A percentile compares a stretch with the other conserved stretches of the same genome.
Evolutionary conservation across 164 flowering plant species (phyloP).

Genomic region (Chloranthus sessilifolius): DNA sequence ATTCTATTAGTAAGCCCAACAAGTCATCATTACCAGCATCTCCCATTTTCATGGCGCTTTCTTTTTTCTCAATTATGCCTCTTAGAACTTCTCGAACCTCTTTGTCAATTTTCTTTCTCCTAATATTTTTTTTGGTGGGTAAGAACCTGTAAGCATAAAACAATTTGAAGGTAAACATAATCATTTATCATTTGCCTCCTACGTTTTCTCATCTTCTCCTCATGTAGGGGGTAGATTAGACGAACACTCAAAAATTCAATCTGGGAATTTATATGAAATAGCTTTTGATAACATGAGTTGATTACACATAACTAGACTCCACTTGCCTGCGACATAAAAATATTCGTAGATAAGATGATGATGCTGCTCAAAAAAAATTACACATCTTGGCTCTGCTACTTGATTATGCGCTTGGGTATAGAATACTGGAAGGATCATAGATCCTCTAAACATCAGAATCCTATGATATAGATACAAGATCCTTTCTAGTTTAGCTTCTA

Average conservation of each 20-base stretch:
- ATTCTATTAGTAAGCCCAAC: slow-evolving; percentile 14
- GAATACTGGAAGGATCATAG: no score
- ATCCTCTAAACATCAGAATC: no score
- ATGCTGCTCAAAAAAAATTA: no score
- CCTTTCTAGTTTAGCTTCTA: no score
- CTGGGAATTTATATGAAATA: no score
- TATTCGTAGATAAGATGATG: no score
- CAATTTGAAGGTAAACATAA: neutral
- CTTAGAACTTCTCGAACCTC: slow-evolving; percentile 2
- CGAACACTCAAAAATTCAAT: no score
- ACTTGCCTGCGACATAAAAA: slow-evolving; percentile 7
- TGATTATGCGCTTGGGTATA: no score
- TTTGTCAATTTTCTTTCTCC: slow-evolving; percentile 6
- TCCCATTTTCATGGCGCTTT: slow-evolving; percentile 7
- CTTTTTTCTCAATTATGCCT: slow-evolving; percentile 13
- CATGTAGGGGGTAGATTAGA: neutral
- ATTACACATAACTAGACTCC: no score
- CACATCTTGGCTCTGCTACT: no score
- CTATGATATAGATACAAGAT: no score
- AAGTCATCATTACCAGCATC: slow-evolving; percentile 9
- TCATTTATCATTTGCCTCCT: neutral
- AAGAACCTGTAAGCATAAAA: slow-evolving; percentile 7
- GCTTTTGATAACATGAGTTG: no score
- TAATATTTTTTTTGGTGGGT: slow-evolving; percentile 13
- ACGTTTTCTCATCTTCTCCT: neutral